Evolutionary conservation across 139 green algal genomes (phyloP).

Genomic region (Nannochloris sp.): DNA sequence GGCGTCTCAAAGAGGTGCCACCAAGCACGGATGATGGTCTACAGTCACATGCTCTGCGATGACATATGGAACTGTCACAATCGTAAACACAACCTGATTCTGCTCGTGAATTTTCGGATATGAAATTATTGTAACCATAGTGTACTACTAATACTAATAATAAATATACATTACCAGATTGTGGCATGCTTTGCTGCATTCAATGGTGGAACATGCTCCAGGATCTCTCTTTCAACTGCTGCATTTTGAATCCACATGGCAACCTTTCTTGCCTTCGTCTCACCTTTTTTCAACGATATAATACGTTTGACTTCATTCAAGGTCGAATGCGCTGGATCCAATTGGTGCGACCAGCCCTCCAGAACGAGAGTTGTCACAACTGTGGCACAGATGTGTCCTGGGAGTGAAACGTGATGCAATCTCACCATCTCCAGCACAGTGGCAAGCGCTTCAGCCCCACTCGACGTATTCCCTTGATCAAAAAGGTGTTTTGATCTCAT

Average conservation of each 20-base stretch:
- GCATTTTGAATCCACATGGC: constrained; percentile 4
- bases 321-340: constrained; percentile 36
- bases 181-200: background rate
- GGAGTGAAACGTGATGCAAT: constrained; percentile 64
- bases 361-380: constrained; percentile 82
- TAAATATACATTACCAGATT: background rate
- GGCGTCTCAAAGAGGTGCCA: too few relatives aligned
- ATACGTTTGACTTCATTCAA: constrained; percentile 31
- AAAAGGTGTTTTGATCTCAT: constrained; percentile 15
- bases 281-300: constrained; percentile 11
- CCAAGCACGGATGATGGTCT: too few relatives aligned
- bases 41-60: background rate
- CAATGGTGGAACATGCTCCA: constrained; percentile 18
- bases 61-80: background rate
- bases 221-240: constrained; percentile 16
- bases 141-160: background rate
- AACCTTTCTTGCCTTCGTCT: background rate
- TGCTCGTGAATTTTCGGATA: background rate
- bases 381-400: constrained; percentile 76
- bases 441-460: constrained; percentile 59
- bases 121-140: background rate
- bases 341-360: constrained; percentile 67
- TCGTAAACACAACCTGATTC: background rate
- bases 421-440: constrained; percentile 68
- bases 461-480: constrained; percentile 9